phyloP scores from a whole-genome alignment of 2,329 filamentous ascomycete species.

The Pseudogymnoascus sp. region DNA sequence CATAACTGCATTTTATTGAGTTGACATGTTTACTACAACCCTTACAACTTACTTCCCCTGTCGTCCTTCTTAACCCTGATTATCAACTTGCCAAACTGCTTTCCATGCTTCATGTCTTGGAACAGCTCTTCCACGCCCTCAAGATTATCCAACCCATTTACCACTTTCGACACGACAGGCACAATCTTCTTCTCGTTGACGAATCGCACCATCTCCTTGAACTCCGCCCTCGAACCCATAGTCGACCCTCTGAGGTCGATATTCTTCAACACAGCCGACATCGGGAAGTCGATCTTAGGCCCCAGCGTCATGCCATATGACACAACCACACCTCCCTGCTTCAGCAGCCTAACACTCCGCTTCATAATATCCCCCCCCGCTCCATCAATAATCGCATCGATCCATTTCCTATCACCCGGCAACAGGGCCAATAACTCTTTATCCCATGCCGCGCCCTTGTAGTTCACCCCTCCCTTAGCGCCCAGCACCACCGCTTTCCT shows the following conservation, averaged over 20 bases:
- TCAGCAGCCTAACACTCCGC: constrained; percentile 11
- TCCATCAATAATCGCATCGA: constrained; percentile 84
- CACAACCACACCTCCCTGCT: constrained; percentile 71
- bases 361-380: constrained; percentile 73
- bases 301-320: constrained; percentile 85
- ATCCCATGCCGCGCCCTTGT: constrained; percentile 74
- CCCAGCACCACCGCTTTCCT: constrained; percentile 62
- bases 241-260: constrained; percentile 79
- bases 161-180: constrained; percentile 67
- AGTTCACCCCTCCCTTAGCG: constrained; percentile 72
- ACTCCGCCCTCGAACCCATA: constrained; percentile 87
- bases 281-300: constrained; percentile 79
- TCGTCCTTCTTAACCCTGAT: constrained; percentile 49
- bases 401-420: constrained; percentile 53
- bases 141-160: constrained; percentile 65
- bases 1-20: not conserved
- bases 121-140: constrained; percentile 76
- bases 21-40: not conserved
- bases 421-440: constrained; percentile 58
- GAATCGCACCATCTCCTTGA: constrained; percentile 82
- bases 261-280: constrained; percentile 78
- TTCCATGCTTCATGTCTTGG: constrained; percentile 75
- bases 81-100: constrained; percentile 88
- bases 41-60: constrained; percentile 12
- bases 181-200: constrained; percentile 63